phyloP scores from a whole-genome alignment of 2,329 filamentous ascomycete species.

The Talaromyces pinophilus region DNA sequence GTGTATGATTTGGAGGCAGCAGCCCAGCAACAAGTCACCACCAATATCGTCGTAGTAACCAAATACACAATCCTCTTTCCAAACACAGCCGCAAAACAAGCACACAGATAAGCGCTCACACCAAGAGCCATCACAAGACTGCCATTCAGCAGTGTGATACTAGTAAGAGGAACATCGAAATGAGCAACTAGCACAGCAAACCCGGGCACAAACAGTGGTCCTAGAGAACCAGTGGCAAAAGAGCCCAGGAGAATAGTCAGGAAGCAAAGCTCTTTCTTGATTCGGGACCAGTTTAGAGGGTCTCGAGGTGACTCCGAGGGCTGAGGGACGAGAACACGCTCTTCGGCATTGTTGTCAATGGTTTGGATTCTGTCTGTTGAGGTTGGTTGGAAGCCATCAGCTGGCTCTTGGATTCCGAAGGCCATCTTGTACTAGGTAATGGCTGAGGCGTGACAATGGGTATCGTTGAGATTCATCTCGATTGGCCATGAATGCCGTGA shows the following conservation, averaged over 20 bases:
- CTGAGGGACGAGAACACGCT: background rate
- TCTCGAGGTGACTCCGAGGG: background rate
- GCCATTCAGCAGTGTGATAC: background rate
- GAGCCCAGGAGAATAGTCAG: conserved; percentile 3
- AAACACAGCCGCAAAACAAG: conserved; percentile 2
- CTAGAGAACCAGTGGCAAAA: conserved; percentile 1
- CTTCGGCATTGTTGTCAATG: background rate
- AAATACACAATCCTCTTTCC: conserved; percentile 10
- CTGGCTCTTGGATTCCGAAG: background rate
- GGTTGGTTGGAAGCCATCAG: background rate
- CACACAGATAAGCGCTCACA: conserved; percentile 8
- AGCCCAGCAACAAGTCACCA: conserved; percentile 9
- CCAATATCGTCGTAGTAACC: background rate
- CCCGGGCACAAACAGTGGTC: background rate
- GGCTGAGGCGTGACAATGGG: background rate
- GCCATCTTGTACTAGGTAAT: background rate
- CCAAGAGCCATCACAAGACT: conserved; percentile 12
- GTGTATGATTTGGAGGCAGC: background rate
- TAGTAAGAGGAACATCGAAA: background rate
- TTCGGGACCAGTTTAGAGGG: background rate
- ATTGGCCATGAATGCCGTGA: background rate
- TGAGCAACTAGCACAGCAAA: background rate
- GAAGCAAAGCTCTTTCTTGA: conserved; percentile 6
- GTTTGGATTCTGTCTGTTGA: conserved; percentile 4
- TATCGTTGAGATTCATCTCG: background rate